Conservation (phyloP, 2,329 filamentous ascomycete genomes). For the Diaporthe longicolla region DNA sequence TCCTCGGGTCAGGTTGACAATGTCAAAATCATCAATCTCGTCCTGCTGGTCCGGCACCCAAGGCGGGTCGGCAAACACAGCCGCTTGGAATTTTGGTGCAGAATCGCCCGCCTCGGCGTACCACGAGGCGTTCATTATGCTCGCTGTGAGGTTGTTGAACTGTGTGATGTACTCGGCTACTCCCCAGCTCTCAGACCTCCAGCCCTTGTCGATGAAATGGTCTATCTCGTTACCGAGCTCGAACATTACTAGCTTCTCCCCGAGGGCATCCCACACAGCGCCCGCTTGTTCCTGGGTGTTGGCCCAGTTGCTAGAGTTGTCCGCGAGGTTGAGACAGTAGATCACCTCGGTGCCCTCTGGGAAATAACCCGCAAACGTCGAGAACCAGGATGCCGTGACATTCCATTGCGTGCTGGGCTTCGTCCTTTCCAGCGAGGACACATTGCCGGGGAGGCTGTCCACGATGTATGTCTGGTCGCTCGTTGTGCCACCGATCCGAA, state of each 20-base stretch:
- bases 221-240: slow-evolving; percentile 56
- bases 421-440: slow-evolving; percentile 46
- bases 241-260: slow-evolving; percentile 49
- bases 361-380: slow-evolving; percentile 52
- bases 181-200: slow-evolving; percentile 51
- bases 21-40: slow-evolving; percentile 53
- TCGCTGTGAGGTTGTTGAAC: slow-evolving; percentile 51
- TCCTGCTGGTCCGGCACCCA: slow-evolving; percentile 55
- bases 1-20: slow-evolving; percentile 51
- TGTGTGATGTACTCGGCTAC: slow-evolving; percentile 51
- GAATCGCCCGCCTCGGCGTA: slow-evolving; percentile 45
- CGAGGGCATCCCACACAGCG: slow-evolving; percentile 49
- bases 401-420: slow-evolving; percentile 49
- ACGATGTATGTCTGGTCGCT: slow-evolving; percentile 53
- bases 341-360: slow-evolving; percentile 50
- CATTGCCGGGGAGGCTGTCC: slow-evolving; percentile 47
- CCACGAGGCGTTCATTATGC: slow-evolving; percentile 50
- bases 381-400: slow-evolving; percentile 52
- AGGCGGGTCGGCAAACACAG: slow-evolving; percentile 53
- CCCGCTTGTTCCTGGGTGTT: slow-evolving; percentile 46
- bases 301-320: slow-evolving; percentile 46
- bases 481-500: slow-evolving; percentile 54
- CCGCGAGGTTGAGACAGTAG: slow-evolving; percentile 53
- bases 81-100: slow-evolving; percentile 52
- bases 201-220: slow-evolving; percentile 53